These are phyloP conservation scores for Citrus sp. DNA, from an alignment of 345 rosid genomes.

Conservation along the genomic window DNA sequence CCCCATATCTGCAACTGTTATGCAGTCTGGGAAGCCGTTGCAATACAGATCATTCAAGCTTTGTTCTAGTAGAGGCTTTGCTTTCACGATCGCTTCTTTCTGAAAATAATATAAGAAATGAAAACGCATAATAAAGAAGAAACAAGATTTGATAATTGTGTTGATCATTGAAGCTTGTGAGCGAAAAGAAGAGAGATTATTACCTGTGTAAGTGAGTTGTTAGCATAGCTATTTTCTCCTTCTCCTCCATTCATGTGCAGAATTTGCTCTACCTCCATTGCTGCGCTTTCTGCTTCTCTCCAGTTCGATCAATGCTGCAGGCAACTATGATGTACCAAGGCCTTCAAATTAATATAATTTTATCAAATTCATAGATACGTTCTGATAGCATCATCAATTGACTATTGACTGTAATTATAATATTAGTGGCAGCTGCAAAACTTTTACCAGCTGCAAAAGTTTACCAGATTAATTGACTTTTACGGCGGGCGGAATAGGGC, in stretches of 20 bases:
- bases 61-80: neutral
- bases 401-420: neutral
- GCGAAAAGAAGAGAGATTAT: neutral
- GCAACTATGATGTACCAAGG: neutral
- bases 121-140: neutral
- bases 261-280: neutral
- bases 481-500: too few relatives aligned
- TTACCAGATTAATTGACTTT: too few relatives aligned
- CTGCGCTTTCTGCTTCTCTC: neutral
- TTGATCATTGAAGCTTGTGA: neutral
- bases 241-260: slow-evolving; percentile 20
- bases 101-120: neutral
- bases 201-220: slow-evolving; percentile 16
- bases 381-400: neutral
- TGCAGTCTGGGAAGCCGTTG: slow-evolving; percentile 4
- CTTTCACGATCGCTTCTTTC: neutral
- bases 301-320: neutral
- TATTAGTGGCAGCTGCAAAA: too few relatives aligned
- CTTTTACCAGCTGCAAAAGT: too few relatives aligned
- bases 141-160: neutral
- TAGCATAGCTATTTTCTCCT: slow-evolving; percentile 19
- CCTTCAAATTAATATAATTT: neutral
- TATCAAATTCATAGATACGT: too few relatives aligned
- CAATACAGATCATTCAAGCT: neutral
- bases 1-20: slow-evolving; percentile 5